Conservation (phyloP, 1,284 basidiomycete genomes). For the Ustilago nuda region DNA sequence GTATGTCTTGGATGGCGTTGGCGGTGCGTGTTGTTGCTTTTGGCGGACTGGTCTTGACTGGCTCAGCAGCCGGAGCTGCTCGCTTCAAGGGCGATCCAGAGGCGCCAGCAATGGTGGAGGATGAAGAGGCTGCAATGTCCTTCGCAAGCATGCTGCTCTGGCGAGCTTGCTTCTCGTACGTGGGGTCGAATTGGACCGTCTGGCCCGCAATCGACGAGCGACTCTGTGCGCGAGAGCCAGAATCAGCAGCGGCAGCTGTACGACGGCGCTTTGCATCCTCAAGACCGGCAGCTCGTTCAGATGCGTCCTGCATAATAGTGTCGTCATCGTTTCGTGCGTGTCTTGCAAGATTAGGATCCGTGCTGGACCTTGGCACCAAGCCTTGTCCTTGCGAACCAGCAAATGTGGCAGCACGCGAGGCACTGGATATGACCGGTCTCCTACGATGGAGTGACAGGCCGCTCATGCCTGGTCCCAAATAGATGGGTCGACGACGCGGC, state of each 20-base stretch:
- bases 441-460: conserved; percentile 43
- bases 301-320: conserved; percentile 7
- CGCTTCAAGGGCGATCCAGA: conserved; percentile 32
- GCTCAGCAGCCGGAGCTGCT: conserved; percentile 28
- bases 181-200: conserved; percentile 35
- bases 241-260: conserved; percentile 8
- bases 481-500: conserved; percentile 37
- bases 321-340: conserved; percentile 19
- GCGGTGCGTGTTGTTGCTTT: conserved; percentile 51
- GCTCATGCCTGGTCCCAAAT: conserved; percentile 51
- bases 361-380: conserved; percentile 36
- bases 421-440: conserved; percentile 35
- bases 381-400: conserved; percentile 13
- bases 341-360: conserved; percentile 39
- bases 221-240: background rate
- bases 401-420: conserved; percentile 29
- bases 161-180: conserved; percentile 29
- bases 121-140: conserved; percentile 18
- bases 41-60: conserved; percentile 27
- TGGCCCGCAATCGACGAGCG: conserved; percentile 5
- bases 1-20: conserved; percentile 54
- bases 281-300: conserved; percentile 14
- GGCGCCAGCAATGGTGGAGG: background rate
- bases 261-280: conserved; percentile 49
- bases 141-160: conserved; percentile 46